phyloP scores from a whole-genome alignment of 768 basidiomycete genomes.

The Tephrocybe rancida region DNA sequence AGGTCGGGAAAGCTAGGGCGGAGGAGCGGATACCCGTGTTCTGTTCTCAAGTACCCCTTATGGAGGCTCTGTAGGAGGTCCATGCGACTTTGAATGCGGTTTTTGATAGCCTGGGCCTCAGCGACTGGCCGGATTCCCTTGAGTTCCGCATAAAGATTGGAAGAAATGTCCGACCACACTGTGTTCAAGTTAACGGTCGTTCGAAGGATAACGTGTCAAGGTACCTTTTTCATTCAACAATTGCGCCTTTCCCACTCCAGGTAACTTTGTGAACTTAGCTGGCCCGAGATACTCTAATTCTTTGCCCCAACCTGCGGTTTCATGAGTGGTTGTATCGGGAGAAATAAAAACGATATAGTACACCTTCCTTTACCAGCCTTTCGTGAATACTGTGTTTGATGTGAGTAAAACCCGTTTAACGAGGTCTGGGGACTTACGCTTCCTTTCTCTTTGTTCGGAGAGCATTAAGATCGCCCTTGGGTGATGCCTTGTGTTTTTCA shows the following conservation, averaged over 20 bases:
- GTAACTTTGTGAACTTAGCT: constrained; percentile 12
- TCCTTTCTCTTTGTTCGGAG: constrained; percentile 9
- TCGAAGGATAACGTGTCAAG: too few species aligned
- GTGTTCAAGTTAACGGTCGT: too few species aligned
- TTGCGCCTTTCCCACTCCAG: constrained; percentile 18
- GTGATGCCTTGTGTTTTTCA: constrained; percentile 1
- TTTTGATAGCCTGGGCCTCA: constrained; percentile 1
- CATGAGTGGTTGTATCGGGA: too few species aligned
- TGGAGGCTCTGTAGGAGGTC: neutral
- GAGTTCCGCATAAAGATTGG: too few species aligned
- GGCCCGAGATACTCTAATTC: constrained; percentile 9
- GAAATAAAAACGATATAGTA: too few species aligned
- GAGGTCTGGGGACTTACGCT: too few species aligned
- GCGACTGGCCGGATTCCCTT: constrained; percentile 8
- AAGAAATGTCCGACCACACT: too few species aligned
- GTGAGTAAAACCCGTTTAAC: too few species aligned
- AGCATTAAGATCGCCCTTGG: constrained; percentile 8
- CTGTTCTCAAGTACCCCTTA: neutral
- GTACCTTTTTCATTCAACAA: constrained; percentile 26
- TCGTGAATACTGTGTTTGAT: constrained; percentile 17
- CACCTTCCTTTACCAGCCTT: constrained; percentile 17
- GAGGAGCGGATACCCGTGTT: neutral
- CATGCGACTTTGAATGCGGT: constrained; percentile 1
- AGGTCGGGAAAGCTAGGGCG: constrained; percentile 18
- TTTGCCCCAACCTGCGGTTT: constrained; percentile 9